A percentile compares a stretch with the other conserved stretches of the same genome.
These are phyloP conservation scores for Notholithocarpus densiflorus DNA, from an alignment of 306 rosid genomes.

Conservation along the genomic window DNA sequence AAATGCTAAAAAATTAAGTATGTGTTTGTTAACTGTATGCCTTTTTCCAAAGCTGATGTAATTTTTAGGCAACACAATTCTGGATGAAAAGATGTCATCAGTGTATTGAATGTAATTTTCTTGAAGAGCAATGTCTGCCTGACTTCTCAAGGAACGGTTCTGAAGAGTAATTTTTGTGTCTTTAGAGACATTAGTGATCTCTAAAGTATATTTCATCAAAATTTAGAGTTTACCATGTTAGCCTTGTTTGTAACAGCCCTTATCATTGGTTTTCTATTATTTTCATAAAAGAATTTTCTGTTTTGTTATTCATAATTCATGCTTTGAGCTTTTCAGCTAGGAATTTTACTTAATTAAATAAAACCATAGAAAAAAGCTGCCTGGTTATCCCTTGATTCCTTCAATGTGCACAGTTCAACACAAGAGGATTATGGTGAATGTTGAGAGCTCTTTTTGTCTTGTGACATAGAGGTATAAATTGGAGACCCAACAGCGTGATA, in stretches of 20 bases:
- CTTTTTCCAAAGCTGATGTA: too few relatives aligned
- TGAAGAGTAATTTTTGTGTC: too few relatives aligned
- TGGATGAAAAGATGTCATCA: too few relatives aligned
- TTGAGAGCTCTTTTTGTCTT: background rate
- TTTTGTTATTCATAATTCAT: background rate
- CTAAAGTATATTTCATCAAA: background rate
- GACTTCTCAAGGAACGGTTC: too few relatives aligned
- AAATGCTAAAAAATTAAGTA: too few relatives aligned
- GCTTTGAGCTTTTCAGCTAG: background rate
- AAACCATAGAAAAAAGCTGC: background rate
- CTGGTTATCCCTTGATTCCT: background rate
- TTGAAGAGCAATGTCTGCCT: too few relatives aligned
- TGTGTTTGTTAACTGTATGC: too few relatives aligned
- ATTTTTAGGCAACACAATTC: too few relatives aligned
- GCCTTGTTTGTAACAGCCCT: background rate
- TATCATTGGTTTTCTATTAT: background rate
- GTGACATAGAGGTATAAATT: constrained; percentile 13
- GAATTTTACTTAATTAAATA: background rate
- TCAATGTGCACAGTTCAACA: too few relatives aligned
- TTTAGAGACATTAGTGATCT: too few relatives aligned
- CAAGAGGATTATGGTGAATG: too few relatives aligned
- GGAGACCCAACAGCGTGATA: constrained; percentile 10
- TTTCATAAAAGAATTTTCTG: background rate
- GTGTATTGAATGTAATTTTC: too few relatives aligned
- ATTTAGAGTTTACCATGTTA: background rate